A percentile compares a stretch with the other conserved stretches of the same genome.
phyloP scores from a whole-genome alignment of 371 early-diverging fungal genomes.

The Dichotomocladium elegans region DNA sequence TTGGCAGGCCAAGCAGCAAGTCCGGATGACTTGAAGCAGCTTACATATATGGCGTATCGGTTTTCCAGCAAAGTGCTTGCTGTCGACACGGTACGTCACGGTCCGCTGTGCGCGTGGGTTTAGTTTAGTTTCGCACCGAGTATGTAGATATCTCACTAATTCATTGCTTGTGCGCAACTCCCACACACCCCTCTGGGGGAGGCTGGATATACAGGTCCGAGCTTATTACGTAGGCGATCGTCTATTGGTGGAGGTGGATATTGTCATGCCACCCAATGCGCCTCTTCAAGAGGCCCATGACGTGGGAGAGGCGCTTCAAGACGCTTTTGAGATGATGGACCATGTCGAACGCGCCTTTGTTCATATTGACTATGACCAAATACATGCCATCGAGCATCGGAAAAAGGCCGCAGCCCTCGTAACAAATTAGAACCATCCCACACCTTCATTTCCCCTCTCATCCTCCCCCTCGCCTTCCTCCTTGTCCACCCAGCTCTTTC shows the following conservation, averaged over 20 bases:
- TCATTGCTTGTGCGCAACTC: too few relatives aligned
- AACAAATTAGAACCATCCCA: not conserved
- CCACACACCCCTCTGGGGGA: too few relatives aligned
- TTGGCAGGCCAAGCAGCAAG: constrained; percentile 59
- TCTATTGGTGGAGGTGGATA: constrained; percentile 73
- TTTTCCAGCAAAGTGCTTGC: constrained; percentile 52
- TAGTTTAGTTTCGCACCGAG: too few relatives aligned
- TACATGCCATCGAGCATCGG: constrained; percentile 64
- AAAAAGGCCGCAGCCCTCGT: not conserved
- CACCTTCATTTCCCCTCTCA: not conserved
- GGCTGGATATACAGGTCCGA: constrained; percentile 34
- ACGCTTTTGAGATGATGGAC: constrained; percentile 65
- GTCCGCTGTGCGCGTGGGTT: too few relatives aligned
- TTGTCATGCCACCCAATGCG: constrained; percentile 73
- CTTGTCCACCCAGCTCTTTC: not conserved
- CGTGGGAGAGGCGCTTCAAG: constrained; percentile 75
- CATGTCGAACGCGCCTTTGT: constrained; percentile 82
- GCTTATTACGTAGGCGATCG: constrained; percentile 62
- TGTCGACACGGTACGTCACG: constrained; percentile 61
- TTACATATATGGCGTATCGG: constrained; percentile 63
- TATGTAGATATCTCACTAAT: too few relatives aligned
- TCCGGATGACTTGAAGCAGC: constrained; percentile 50
- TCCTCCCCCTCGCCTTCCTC: not conserved
- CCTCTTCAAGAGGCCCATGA: constrained; percentile 74
- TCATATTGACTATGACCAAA: constrained; percentile 72